Evolutionary conservation across 2,329 filamentous ascomycete genomes (phyloP).

Genomic region (Microcera coccophila): DNA sequence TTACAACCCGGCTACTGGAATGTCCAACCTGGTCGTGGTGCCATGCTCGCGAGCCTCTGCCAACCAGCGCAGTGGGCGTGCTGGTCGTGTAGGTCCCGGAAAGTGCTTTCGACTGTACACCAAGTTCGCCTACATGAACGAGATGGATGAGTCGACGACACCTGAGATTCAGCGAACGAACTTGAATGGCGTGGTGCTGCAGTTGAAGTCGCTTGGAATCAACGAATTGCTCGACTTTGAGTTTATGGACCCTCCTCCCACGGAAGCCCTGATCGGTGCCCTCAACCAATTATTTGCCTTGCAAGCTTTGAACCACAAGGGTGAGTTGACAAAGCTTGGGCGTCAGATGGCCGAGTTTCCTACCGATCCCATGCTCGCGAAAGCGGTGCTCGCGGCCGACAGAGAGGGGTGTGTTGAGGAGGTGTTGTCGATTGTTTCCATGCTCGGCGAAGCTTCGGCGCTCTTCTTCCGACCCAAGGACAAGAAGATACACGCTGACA

Average conservation of each 20-base stretch:
- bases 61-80: slow-evolving; percentile 88
- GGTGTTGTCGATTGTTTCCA: slow-evolving; percentile 86
- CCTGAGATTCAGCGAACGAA: slow-evolving; percentile 93
- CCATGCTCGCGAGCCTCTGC: slow-evolving; percentile 89
- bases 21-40: slow-evolving; percentile 87
- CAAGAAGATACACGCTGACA: slow-evolving; percentile 94
- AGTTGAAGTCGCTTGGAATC: slow-evolving; percentile 86
- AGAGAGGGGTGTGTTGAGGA: slow-evolving; percentile 92
- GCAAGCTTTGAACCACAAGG: slow-evolving; percentile 82
- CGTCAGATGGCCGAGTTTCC: slow-evolving; percentile 95
- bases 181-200: slow-evolving; percentile 75
- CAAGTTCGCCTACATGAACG: slow-evolving; percentile 89
- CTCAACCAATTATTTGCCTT: slow-evolving; percentile 89
- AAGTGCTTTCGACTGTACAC: slow-evolving; percentile 94
- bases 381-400: slow-evolving; percentile 82
- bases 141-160: slow-evolving; percentile 86
- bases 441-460: slow-evolving; percentile 83
- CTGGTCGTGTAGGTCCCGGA: slow-evolving; percentile 85
- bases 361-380: slow-evolving; percentile 85
- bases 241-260: slow-evolving; percentile 90
- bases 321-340: slow-evolving; percentile 84
- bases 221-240: slow-evolving; percentile 91
- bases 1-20: slow-evolving; percentile 85
- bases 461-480: slow-evolving; percentile 95
- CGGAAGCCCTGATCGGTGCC: slow-evolving; percentile 82